phyloP scores from a whole-genome alignment of 2,329 filamentous ascomycete species.

The Neopestalotiopsis sp. region DNA sequence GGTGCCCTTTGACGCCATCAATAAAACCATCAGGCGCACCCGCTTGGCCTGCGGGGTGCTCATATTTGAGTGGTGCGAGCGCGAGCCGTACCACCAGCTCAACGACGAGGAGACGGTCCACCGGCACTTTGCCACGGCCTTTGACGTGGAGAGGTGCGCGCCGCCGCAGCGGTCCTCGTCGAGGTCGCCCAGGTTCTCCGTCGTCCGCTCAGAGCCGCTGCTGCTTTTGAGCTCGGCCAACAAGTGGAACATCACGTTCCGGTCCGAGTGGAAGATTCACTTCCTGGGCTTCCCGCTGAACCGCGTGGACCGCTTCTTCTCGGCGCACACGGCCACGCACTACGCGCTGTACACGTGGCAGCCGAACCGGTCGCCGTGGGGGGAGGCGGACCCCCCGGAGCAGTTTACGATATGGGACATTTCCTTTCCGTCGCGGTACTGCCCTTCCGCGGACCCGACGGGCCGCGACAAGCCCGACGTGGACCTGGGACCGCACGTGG shows the following conservation, averaged over 20 bases:
- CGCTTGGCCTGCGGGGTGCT: conserved; percentile 59
- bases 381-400: conserved; percentile 62
- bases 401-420: conserved; percentile 66
- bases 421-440: conserved; percentile 50
- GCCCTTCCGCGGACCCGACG: conserved; percentile 54
- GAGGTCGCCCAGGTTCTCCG: conserved; percentile 18
- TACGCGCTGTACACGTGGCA: conserved; percentile 69
- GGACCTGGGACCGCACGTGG: conserved; percentile 45
- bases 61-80: conserved; percentile 68
- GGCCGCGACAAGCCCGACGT: conserved; percentile 41
- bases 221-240: background rate
- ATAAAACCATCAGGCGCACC: conserved; percentile 58
- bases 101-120: conserved; percentile 57
- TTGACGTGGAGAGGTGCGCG: conserved; percentile 46
- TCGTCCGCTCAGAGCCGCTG: conserved; percentile 13
- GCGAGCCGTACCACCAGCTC: conserved; percentile 53
- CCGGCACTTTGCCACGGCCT: conserved; percentile 65
- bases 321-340: conserved; percentile 61
- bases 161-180: conserved; percentile 18
- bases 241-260: conserved; percentile 52
- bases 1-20: conserved; percentile 55
- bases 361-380: conserved; percentile 58
- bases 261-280: conserved; percentile 66
- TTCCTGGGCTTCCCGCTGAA: conserved; percentile 60
- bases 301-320: conserved; percentile 65